Evolutionary conservation across 352 stramenopile genomes (phyloP), one percentile per base, ranked within the genome.

Genomic region (Phytophthora meadii): DNA sequence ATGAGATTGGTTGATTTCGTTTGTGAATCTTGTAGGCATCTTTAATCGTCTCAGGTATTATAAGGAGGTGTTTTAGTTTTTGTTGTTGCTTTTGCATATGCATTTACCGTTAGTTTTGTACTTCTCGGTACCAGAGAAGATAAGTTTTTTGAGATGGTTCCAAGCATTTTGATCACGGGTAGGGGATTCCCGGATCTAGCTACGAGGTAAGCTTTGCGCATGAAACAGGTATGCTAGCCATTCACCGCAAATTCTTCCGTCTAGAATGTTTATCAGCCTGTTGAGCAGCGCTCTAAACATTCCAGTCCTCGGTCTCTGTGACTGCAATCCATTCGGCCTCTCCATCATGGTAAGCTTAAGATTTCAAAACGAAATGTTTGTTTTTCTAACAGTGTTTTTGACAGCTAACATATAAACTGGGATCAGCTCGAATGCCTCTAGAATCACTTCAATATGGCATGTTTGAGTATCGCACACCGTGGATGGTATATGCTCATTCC

Each of bases 301-400:
- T 25, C 96, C 96, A 27, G 91, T 98, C 12, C 81, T 96, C 52
- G 94, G 94, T 17, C 46, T 99, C 15, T 95, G 89, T 42, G 96
- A 99, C 67, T 98, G 92, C 73, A 98, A 99, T 79, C 94, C 96
- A 0, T 98, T 95, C 66, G 96, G 96, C 0, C 67, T 98, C 22
- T 93, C 88, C 5, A 97, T 99, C 30, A 92, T 99, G 67, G 87
- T 94, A 36, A 59, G 47, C 15, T 22, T 14, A 9, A 25, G 42
- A 19, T 10, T 1, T 24, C 10, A 30, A 50, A 34, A 39, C 12
- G 8, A 5, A 41, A 51, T 24, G 8, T 30, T 34, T 39, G 0
- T 4, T 9, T 5, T 40, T 62, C 15, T 61, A 39, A 44, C 25
- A 40, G 22, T 24, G 5, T 30, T 7, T 49, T 41, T 49, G 42